Evolutionary conservation across 768 basidiomycete species (phyloP), one percentile per base, ranked within the genome.

Genomic region (Suillus luteus): DNA sequence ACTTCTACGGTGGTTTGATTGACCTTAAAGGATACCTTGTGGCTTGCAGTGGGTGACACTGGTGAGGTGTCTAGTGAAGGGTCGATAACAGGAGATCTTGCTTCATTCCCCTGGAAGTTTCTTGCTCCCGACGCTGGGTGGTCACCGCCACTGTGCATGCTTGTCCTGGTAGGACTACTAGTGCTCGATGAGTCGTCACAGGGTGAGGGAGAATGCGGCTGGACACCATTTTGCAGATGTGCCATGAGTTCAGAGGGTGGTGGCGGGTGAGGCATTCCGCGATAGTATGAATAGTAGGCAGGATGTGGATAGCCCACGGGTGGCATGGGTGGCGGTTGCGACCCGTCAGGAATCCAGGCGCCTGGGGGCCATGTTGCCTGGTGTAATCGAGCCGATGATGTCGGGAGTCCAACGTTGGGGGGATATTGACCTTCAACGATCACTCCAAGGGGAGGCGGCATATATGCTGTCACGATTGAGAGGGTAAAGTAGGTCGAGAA

Each of bases 341-440:
- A 69, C 64, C 83, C 81, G 78, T 65, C 81, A 72, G 40, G 61
- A 31, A 58, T 41, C 15, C 58, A 71, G 51, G 79, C 76, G 35
- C 81, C 73, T 65, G 71, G 75, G 22, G 72, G 72, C 82, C 79
- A 85, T 62, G 72, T 78, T 49, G 80, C 71, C 57, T 77, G 71
- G 66, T 82, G 79, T 59, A 81, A 66, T 59, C 85, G 76, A 5
- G 85, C 76, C 10, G 84, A 80, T 40, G 86, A 86, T 5, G 85
- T 86, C 27, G 86, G 86, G 48, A 84, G 78, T 35, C 76, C 80
- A 40, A 81, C 73, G 6, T 59, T 71, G 46, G 78, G 78, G 10
- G 78, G 74, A 71, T 79, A 83, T 65, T 79, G 79, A 10, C 63
- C 76, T 48, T 84, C 80, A 62, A 81, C 70, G 24, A 80, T 70